Evolutionary conservation across 352 stramenopile genomes (phyloP), one percentile per base, ranked within the genome.

Genomic region (Peronospora destructor): DNA sequence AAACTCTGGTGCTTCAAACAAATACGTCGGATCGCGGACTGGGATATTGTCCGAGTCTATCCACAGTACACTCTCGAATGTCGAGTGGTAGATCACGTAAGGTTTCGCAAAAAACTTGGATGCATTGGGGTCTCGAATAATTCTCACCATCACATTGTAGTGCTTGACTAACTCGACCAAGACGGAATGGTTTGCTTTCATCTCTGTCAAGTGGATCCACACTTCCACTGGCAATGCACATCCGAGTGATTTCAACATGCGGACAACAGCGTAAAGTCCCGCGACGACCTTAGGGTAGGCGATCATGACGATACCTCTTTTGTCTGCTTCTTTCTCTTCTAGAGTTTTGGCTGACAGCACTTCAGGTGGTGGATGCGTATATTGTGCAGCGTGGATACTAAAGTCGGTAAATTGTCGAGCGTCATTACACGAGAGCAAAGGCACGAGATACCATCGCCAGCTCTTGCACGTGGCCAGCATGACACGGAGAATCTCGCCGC

Each of bases 41-140:
- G 82, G 78, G 12, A 91, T 73, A 41, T 93, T 93, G 45, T 93
- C 82, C 41, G 79, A 85, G 52, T 93, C 82, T 5, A 93, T 59
- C 56, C 85, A 87, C 16, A 93, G 48, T 45, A 93, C 72, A 26
- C 71, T 74, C 39, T 89, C 76, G 49, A 93, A 93, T 5, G 59
- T 63, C 9, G 61, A 81, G 55, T 92, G 62, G 44, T 86, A 90
- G 41, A 92, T 68, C 12, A 74, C 73, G 50, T 87, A 92, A 14
- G 75, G 73, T 45, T 92, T 92, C n/a, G 75, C 77, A 38, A 74
- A 59, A 47, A 89, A 92, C 33, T 82, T 82, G 42, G 64, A 84
- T 29, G 75, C 75, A 28, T 67, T 62, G 13, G 75, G 69, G 54
- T 90, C 73, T n/a, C 45, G 29, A 30, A 90, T 83, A 23, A 64